phyloP scores from a whole-genome alignment of 164 flowering plant species.

The Malania oleifera region DNA sequence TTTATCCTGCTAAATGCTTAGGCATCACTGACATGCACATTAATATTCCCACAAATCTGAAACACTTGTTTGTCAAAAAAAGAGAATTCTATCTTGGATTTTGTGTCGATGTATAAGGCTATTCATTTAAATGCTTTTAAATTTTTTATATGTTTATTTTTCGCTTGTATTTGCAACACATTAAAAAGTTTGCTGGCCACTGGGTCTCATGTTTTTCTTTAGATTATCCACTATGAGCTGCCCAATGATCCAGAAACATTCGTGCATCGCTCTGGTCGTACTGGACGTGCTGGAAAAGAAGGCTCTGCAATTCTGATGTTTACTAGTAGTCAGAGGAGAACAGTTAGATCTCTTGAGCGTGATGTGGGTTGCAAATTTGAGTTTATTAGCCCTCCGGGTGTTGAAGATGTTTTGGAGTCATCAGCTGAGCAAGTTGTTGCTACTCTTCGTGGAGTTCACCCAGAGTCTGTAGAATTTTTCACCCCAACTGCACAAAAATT shows the following conservation, averaged over 20 bases:
- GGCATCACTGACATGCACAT: too few relatives aligned
- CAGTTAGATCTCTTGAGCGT: constrained; percentile 77
- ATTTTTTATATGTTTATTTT: neutral
- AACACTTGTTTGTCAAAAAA: too few relatives aligned
- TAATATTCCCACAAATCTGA: too few relatives aligned
- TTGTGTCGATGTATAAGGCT: neutral
- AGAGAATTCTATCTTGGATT: too few relatives aligned
- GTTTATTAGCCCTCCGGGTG: constrained; percentile 70
- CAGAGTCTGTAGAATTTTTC: constrained; percentile 73
- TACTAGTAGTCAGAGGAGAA: constrained; percentile 76
- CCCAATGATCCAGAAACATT: constrained; percentile 99
- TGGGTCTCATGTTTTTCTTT: constrained; percentile 18
- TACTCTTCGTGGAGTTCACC: constrained; percentile 88
- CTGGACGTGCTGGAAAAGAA: constrained; percentile 98
- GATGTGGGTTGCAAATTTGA: constrained; percentile 94
- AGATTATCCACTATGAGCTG: constrained; percentile 94
- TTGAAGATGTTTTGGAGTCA: constrained; percentile 73
- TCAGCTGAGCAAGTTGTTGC: constrained; percentile 91
- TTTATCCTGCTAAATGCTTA: too few relatives aligned
- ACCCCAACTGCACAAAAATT: constrained; percentile 77
- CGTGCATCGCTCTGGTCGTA: constrained; percentile 99
- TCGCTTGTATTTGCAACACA: neutral
- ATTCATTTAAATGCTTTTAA: neutral
- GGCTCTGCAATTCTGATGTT: constrained; percentile 86
- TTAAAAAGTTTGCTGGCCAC: constrained; percentile 8